Conservation (phyloP, 2,329 filamentous ascomycete species). For the Colletotrichum viniferum region DNA sequence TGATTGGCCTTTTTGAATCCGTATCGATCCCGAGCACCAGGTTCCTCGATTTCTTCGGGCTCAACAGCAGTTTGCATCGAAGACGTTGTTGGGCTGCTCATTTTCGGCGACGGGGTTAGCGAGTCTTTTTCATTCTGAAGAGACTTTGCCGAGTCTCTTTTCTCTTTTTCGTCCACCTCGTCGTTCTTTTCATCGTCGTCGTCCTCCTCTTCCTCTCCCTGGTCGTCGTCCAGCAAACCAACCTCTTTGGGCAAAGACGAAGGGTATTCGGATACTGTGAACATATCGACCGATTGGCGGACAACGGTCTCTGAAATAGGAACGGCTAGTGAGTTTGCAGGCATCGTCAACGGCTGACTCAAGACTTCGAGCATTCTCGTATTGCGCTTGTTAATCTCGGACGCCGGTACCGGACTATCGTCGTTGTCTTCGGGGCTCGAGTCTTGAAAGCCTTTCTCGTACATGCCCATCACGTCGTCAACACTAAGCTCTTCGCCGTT, state of each 20-base stretch:
- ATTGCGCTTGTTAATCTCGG: conserved; percentile 40
- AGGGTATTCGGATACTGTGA: conserved; percentile 41
- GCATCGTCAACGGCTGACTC: conserved; percentile 36
- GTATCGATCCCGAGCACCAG: conserved; percentile 74
- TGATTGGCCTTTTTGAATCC: conserved; percentile 90
- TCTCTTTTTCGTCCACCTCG: conserved; percentile 32
- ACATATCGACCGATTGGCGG: conserved; percentile 41
- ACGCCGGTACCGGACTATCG: conserved; percentile 41
- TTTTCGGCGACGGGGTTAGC: conserved; percentile 25
- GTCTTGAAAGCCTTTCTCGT: conserved; percentile 64
- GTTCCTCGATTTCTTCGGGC: conserved; percentile 49
- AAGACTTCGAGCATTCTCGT: conserved; percentile 45
- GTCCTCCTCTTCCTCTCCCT: conserved; percentile 24
- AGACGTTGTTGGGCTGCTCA: conserved; percentile 9
- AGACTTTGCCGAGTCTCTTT: conserved; percentile 58
- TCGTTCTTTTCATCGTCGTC: conserved; percentile 28
- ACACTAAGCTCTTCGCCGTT: conserved; percentile 63
- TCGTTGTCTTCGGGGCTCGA: conserved; percentile 35
- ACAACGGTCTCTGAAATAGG: conserved; percentile 23
- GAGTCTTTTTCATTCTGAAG: conserved; percentile 26
- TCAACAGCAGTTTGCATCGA: conserved; percentile 26
- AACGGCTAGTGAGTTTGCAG: conserved; percentile 23
- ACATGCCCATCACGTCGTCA: conserved; percentile 74
- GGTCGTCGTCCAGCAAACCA: conserved; percentile 26
- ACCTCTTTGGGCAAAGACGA: conserved; percentile 36